Percentiles rank a stretch among this genome's conserved stretches.
phyloP scores from a whole-genome alignment of 768 basidiomycete genomes.

The Tricholoma bakamatsutake region DNA sequence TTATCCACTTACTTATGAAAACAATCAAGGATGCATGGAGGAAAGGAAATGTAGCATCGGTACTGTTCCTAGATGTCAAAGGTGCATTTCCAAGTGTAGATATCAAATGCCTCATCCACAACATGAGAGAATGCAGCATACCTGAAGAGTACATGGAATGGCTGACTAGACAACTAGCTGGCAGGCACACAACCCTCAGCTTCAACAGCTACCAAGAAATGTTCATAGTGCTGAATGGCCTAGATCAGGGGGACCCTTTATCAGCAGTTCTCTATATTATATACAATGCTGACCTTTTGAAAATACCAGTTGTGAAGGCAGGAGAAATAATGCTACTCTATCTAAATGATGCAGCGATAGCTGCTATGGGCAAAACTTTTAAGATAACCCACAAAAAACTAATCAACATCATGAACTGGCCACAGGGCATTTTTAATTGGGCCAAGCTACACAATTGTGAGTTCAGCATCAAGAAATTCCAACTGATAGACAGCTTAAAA shows the following conservation, averaged over 20 bases:
- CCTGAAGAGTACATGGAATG: background rate
- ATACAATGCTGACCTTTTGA: background rate
- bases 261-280: background rate
- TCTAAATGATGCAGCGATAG: background rate
- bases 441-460: background rate
- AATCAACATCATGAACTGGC: too few relatives aligned
- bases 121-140: too few relatives aligned
- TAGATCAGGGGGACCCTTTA: too few relatives aligned
- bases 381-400: background rate
- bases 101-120: background rate
- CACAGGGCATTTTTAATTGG: background rate
- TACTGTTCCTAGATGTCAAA: too few relatives aligned
- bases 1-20: too few relatives aligned
- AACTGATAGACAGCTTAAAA: background rate
- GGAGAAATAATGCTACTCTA: background rate
- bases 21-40: too few relatives aligned
- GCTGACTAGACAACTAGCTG: background rate
- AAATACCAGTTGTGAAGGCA: background rate
- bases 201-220: background rate
- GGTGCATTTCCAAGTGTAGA: background rate
- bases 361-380: background rate
- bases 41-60: too few relatives aligned
- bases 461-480: background rate
- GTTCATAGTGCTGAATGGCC: too few relatives aligned
- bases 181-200: background rate